Percentiles rank a stretch among this genome's conserved stretches.
Conservation (phyloP, 2,329 filamentous ascomycete genomes). For the Penicillium sp. region DNA sequence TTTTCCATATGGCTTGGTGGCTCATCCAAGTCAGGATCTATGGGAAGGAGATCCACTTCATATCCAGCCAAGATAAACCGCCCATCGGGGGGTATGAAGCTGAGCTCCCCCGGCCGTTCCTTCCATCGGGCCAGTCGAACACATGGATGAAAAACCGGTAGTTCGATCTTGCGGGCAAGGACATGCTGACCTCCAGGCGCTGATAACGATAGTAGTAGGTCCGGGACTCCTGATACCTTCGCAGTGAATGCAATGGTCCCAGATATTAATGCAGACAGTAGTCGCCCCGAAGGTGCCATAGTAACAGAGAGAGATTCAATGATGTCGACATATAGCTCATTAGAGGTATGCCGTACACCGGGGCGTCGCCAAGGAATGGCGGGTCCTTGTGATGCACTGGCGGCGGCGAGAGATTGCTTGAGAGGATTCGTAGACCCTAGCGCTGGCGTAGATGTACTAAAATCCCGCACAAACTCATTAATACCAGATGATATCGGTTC, state of each 20-base stretch:
- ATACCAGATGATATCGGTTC: neutral
- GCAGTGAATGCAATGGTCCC: constrained; percentile 93
- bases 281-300: constrained; percentile 82
- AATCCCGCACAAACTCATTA: neutral
- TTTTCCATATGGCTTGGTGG: constrained; percentile 56
- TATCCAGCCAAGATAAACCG: constrained; percentile 92
- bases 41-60: constrained; percentile 83
- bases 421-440: constrained; percentile 39
- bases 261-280: constrained; percentile 81
- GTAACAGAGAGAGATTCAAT: constrained; percentile 87
- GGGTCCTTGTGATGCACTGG: constrained; percentile 39
- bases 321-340: constrained; percentile 95
- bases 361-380: constrained; percentile 84
- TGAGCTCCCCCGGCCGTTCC: constrained; percentile 84
- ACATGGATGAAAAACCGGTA: constrained; percentile 95
- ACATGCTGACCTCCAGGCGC: constrained; percentile 78
- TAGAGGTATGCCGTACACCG: constrained; percentile 92
- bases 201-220: constrained; percentile 77
- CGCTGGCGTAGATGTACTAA: constrained; percentile 41
- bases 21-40: constrained; percentile 58
- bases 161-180: constrained; percentile 70
- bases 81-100: constrained; percentile 92
- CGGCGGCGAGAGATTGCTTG: constrained; percentile 40
- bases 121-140: constrained; percentile 88
- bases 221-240: constrained; percentile 91